Conservation (phyloP, 176 grass and related monocot genomes). For the Chloris gayana region DNA sequence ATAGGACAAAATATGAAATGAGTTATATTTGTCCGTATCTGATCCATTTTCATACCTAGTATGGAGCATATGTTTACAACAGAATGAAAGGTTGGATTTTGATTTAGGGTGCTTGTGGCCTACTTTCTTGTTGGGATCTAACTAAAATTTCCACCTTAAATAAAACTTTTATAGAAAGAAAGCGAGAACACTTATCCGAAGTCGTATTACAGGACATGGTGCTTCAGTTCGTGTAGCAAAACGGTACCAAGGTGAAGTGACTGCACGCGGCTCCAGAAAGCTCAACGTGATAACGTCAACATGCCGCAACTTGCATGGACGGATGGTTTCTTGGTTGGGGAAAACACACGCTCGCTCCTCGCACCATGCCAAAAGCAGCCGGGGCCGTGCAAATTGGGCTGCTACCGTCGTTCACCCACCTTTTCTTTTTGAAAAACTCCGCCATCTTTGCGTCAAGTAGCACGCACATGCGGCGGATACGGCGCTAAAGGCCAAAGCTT, state of each 20-base stretch:
- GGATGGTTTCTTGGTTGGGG: not conserved
- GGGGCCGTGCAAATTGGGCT: not conserved
- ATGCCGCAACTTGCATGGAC: slow-evolving; percentile 1
- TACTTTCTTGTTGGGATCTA: no score
- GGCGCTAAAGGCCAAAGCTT: not conserved
- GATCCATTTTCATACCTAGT: no score
- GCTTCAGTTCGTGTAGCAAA: no score
- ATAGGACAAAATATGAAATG: no score
- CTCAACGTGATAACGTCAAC: not conserved
- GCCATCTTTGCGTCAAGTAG: not conserved
- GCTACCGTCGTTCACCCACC: not conserved
- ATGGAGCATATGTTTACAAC: no score
- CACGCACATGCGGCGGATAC: not conserved
- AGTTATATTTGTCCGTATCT: no score
- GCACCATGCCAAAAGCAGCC: not conserved
- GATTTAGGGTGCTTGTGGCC: no score
- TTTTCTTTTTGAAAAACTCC: not conserved
- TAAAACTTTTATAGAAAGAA: not conserved
- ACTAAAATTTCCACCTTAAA: no score
- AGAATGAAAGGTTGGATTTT: no score
- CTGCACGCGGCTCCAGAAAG: not conserved
- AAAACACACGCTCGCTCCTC: not conserved
- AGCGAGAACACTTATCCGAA: not conserved
- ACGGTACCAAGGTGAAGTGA: not conserved
- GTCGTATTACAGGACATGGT: no score